phyloP scores from a whole-genome alignment of 148 eudicot genomes.

The Silene latifolia region DNA sequence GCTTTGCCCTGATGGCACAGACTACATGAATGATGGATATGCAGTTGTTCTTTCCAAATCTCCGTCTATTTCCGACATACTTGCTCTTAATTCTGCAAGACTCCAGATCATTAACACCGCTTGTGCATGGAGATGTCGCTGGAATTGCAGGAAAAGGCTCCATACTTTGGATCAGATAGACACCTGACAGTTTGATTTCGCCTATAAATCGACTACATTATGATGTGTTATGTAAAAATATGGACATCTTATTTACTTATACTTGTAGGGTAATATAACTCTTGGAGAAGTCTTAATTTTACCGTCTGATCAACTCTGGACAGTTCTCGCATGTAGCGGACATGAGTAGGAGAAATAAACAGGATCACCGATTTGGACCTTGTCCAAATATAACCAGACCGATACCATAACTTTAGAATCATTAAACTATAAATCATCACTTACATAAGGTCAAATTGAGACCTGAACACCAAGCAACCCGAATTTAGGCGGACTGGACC shows the following conservation, averaged over 20 bases:
- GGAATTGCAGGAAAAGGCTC: constrained; percentile 64
- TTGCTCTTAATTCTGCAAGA: constrained; percentile 59
- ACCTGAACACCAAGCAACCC: background rate
- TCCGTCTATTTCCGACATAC: constrained; percentile 46
- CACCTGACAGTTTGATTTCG: background rate
- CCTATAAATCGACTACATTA: background rate
- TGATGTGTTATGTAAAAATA: background rate
- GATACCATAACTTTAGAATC: background rate
- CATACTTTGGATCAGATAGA: constrained; percentile 4
- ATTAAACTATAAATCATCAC: too few relatives aligned
- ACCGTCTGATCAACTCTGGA: background rate
- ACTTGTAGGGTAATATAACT: background rate
- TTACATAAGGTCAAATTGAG: too few relatives aligned
- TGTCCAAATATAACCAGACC: background rate
- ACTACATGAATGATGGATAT: constrained; percentile 75
- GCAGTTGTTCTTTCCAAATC: constrained; percentile 59
- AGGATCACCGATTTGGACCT: background rate
- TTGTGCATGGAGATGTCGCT: constrained; percentile 58
- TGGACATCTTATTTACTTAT: background rate
- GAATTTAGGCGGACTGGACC: background rate
- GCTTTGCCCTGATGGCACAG: constrained; percentile 69
- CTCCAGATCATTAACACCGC: constrained; percentile 41
- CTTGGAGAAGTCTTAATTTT: background rate
- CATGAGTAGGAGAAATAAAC: background rate
- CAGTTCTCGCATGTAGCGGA: too few relatives aligned